A percentile compares a stretch with the other conserved stretches of the same genome.
Conservation (phyloP, 139 green algal genomes). For the Picocystis salinarum region DNA sequence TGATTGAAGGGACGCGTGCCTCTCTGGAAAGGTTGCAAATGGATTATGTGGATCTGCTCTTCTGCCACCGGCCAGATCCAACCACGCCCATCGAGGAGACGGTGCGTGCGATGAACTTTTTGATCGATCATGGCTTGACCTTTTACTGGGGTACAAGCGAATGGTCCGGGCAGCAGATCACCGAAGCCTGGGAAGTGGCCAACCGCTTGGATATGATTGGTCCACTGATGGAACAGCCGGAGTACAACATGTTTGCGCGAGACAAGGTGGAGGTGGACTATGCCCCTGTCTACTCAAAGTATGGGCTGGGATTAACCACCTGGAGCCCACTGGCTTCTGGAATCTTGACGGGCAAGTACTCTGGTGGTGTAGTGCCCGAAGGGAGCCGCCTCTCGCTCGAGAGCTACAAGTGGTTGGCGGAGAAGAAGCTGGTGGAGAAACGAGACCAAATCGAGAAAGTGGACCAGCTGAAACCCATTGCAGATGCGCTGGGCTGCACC, state of each 20-base stretch:
- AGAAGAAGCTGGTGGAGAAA: slow-evolving; percentile 30
- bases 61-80: slow-evolving; percentile 53
- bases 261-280: slow-evolving; percentile 23
- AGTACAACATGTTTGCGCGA: slow-evolving; percentile 71
- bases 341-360: slow-evolving; percentile 73
- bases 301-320: slow-evolving; percentile 47
- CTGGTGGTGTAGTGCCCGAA: slow-evolving; percentile 27
- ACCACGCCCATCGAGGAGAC: slow-evolving; percentile 69
- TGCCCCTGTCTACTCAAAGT: slow-evolving; percentile 7
- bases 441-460: slow-evolving; percentile 31
- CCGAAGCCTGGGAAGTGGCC: slow-evolving; percentile 38
- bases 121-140: slow-evolving; percentile 27
- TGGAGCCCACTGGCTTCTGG: slow-evolving; percentile 58
- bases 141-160: slow-evolving; percentile 62
- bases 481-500: slow-evolving; percentile 35
- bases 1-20: slow-evolving; percentile 58
- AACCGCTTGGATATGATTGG: slow-evolving; percentile 38
- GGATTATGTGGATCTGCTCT: slow-evolving; percentile 73
- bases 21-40: slow-evolving; percentile 43
- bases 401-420: slow-evolving; percentile 34
- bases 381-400: slow-evolving; percentile 40
- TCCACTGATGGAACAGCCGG: slow-evolving; percentile 51
- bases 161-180: slow-evolving; percentile 52
- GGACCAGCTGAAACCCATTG: slow-evolving; percentile 41
- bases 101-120: slow-evolving; percentile 61